Percentiles rank a stretch among this genome's conserved stretches.
These are phyloP conservation scores for Termitomyces titanicus DNA, from an alignment of 768 basidiomycete species.

Conservation along the genomic window DNA sequence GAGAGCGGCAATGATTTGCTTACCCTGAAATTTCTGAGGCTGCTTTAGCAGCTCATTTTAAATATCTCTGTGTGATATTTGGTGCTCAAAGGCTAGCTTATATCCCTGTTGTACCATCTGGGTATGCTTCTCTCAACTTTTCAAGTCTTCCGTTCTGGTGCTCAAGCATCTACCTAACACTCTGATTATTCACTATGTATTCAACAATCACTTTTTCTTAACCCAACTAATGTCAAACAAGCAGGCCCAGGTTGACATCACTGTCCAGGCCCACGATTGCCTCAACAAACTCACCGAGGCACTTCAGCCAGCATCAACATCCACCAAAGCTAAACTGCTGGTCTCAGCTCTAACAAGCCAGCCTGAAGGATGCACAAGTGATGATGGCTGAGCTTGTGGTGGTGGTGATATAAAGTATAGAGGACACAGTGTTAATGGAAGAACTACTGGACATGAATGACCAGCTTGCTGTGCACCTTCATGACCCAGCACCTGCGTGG, in stretches of 20 bases:
- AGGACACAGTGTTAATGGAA: conserved; percentile 59
- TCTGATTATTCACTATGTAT: conserved; percentile 91
- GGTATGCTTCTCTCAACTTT: conserved; percentile 45
- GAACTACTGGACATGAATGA: conserved; percentile 75
- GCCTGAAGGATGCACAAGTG: conserved; percentile 41
- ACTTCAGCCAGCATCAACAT: background rate
- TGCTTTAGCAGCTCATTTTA: conserved; percentile 71
- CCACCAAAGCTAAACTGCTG: conserved; percentile 4
- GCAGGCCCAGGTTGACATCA: conserved; percentile 44
- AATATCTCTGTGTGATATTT: conserved; percentile 75
- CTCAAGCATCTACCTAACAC: conserved; percentile 51
- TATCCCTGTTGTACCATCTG: conserved; percentile 95
- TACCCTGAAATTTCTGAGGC: conserved; percentile 38
- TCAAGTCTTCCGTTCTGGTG: background rate
- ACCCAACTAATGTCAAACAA: background rate
- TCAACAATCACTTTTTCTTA: conserved; percentile 67
- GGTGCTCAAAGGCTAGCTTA: conserved; percentile 92
- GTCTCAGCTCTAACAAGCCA: conserved; percentile 15
- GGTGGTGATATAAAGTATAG: conserved; percentile 48
- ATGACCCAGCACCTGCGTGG: conserved; percentile 33
- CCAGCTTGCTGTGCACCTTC: conserved; percentile 53
- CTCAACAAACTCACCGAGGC: conserved; percentile 35
- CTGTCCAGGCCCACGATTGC: conserved; percentile 43
- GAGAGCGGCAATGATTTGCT: conserved; percentile 74
- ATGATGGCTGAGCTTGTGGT: conserved; percentile 51